Evolutionary conservation across 2,329 filamentous ascomycete genomes (phyloP).

Genomic region (Xylariales sp.): DNA sequence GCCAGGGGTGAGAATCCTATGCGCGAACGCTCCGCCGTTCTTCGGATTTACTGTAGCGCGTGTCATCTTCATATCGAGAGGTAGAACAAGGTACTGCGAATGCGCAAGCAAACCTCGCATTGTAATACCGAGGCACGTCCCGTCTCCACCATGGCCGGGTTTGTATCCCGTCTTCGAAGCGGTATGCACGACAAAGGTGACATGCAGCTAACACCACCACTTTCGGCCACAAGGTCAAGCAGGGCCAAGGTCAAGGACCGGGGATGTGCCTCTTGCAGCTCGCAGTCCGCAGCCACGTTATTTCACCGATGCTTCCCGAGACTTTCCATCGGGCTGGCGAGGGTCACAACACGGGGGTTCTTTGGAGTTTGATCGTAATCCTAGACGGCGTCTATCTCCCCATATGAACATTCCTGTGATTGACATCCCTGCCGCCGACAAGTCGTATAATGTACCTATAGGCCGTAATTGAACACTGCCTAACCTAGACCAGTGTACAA

Average conservation of each 20-base stretch:
- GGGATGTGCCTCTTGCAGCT: constrained; percentile 21
- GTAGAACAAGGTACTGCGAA: not conserved
- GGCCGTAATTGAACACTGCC: too few relatives aligned
- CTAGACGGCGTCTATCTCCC: too few relatives aligned
- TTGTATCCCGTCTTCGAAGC: constrained; percentile 4
- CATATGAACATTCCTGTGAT: not conserved
- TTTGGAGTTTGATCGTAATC: not conserved
- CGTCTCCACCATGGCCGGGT: constrained; percentile 4
- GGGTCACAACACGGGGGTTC: constrained; percentile 9
- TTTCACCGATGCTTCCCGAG: constrained; percentile 28
- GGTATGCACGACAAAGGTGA: constrained; percentile 23
- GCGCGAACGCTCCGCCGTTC: constrained; percentile 2
- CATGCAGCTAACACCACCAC: constrained; percentile 29
- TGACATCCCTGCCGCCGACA: constrained; percentile 8
- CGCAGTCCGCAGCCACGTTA: constrained; percentile 20
- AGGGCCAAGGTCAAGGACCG: constrained; percentile 16
- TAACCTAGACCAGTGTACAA: too few relatives aligned
- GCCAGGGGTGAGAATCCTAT: constrained; percentile 28
- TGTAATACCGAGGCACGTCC: not conserved
- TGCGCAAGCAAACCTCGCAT: not conserved
- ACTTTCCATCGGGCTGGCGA: not conserved
- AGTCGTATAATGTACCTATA: not conserved
- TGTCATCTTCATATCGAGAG: constrained; percentile 13
- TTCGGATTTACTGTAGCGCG: not conserved
- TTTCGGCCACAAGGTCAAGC: constrained; percentile 23